Evolutionary conservation across 83 land plant species (phyloP).

Genomic region (Picea engelmannii): DNA sequence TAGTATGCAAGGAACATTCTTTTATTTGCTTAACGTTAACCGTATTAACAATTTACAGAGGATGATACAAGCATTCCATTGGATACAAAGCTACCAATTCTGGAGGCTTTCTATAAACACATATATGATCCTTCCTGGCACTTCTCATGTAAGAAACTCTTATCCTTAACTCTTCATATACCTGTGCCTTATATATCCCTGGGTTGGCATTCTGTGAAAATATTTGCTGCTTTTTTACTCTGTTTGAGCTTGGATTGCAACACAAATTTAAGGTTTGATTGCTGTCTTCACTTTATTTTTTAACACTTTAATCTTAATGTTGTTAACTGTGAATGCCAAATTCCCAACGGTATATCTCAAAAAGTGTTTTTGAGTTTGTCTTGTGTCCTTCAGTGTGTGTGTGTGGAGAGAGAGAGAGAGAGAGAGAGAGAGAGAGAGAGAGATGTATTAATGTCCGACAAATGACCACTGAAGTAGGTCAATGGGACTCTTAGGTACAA

Average conservation of each 20-base stretch:
- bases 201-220: background rate
- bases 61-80: slow-evolving; percentile 89
- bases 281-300: background rate
- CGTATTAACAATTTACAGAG: slow-evolving; percentile 53
- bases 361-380: background rate
- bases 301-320: background rate
- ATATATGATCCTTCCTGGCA: slow-evolving; percentile 87
- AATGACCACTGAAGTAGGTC: no score
- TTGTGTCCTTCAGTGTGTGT: background rate
- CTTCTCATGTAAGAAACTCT: slow-evolving; percentile 71
- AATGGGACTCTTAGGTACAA: no score
- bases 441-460: no score
- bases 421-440: no score
- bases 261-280: background rate
- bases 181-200: slow-evolving; percentile 10
- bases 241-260: background rate
- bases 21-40: background rate
- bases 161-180: background rate
- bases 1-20: background rate
- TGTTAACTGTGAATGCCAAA: background rate
- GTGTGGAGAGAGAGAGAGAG: no score
- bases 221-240: background rate
- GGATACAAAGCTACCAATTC: slow-evolving; percentile 81
- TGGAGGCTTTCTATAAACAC: slow-evolving; percentile 67
- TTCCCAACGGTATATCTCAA: background rate